These are phyloP conservation scores for Ophiobolus disseminans DNA, from an alignment of 2,329 filamentous ascomycete genomes.

Conservation along the genomic window DNA sequence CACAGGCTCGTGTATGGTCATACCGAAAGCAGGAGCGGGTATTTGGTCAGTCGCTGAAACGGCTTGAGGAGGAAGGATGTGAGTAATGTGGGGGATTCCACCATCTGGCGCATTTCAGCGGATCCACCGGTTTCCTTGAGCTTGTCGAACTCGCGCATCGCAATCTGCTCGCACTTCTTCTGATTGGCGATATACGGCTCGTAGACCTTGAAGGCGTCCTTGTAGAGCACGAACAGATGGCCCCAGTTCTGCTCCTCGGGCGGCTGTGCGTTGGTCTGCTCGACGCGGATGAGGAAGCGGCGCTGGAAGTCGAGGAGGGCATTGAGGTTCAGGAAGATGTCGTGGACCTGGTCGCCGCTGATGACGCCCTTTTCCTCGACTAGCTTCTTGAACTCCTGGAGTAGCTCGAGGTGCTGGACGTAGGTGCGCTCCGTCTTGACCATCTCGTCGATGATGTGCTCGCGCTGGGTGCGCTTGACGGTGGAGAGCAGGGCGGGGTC, in stretches of 20 bases:
- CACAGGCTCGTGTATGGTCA: conserved; percentile 21
- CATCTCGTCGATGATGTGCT: conserved; percentile 89
- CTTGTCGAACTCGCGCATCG: conserved; percentile 85
- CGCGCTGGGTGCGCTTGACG: conserved; percentile 72
- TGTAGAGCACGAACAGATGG: conserved; percentile 83
- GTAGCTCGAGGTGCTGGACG: conserved; percentile 92
- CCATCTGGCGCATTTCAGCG: conserved; percentile 70
- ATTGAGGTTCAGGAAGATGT: conserved; percentile 97
- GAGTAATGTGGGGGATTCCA: conserved; percentile 83
- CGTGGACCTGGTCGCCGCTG: conserved; percentile 87
- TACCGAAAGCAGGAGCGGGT: conserved; percentile 87
- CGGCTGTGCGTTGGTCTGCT: conserved; percentile 89
- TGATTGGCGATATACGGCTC: conserved; percentile 98
- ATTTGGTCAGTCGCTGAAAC: conserved; percentile 94
- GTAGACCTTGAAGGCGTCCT: conserved; percentile 89
- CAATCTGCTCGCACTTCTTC: conserved; percentile 85
- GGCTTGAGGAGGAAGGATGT: conserved; percentile 95
- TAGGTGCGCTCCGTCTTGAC: conserved; percentile 97
- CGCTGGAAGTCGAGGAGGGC: conserved; percentile 94
- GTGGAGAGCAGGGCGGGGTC: conserved; percentile 56
- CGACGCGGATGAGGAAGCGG: conserved; percentile 91
- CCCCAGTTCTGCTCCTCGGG: conserved; percentile 87
- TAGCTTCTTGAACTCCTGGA: conserved; percentile 89
- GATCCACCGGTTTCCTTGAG: conserved; percentile 76
- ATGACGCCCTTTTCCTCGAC: conserved; percentile 88